Conservation (phyloP, 176 grass and related monocot genomes). For the Eragrostis nindensis region DNA sequence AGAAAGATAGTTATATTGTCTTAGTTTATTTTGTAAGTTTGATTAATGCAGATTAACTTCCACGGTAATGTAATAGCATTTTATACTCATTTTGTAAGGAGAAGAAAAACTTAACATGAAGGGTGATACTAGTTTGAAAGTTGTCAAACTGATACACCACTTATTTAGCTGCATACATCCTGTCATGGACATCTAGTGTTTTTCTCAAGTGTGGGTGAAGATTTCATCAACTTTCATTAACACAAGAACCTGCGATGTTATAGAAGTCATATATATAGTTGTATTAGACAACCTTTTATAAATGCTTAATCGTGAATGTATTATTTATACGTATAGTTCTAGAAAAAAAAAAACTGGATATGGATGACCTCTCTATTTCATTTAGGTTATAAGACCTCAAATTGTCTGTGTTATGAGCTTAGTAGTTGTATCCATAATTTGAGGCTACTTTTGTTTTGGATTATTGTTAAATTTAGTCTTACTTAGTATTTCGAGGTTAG, state of each 20-base stretch:
- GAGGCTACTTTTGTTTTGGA: background rate
- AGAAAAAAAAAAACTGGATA: background rate
- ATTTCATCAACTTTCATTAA: background rate
- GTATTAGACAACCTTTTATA: background rate
- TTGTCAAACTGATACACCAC: background rate
- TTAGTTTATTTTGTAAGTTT: constrained; percentile 9
- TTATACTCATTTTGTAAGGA: background rate
- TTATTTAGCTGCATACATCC: constrained; percentile 8
- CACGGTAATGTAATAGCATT: background rate
- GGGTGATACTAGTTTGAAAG: background rate
- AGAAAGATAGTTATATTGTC: background rate
- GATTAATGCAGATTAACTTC: background rate
- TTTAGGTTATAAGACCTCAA: background rate
- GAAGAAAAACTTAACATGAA: background rate
- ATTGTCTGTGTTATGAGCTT: background rate
- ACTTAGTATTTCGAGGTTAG: background rate
- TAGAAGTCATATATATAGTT: background rate
- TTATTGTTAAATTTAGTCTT: background rate
- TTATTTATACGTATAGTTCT: background rate
- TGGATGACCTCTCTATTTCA: background rate
- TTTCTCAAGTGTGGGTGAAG: background rate
- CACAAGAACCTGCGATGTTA: background rate
- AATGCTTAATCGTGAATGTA: background rate
- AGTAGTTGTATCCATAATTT: background rate
- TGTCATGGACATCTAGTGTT: background rate